phyloP scores from a whole-genome alignment of 2,329 filamentous ascomycete species.

The Fragosphaeria purpurea region DNA sequence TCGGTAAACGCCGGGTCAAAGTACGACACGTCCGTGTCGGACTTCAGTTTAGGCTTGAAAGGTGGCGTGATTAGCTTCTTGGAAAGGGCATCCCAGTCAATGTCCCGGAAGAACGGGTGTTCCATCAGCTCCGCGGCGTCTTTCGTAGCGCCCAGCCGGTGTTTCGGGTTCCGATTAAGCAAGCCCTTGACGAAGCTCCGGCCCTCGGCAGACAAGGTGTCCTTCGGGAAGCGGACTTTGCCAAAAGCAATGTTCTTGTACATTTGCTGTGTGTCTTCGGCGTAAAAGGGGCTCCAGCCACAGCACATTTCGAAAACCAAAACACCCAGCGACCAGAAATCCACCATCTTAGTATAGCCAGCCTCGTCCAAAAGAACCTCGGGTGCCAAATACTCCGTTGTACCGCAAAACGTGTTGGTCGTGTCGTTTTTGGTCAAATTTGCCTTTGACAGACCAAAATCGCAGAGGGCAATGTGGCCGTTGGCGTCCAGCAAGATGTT shows the following conservation, averaged over 20 bases:
- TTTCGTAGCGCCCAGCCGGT: conserved; percentile 79
- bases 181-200: conserved; percentile 97
- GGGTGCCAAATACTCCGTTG: conserved; percentile 92
- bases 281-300: conserved; percentile 98
- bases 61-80: conserved; percentile 92
- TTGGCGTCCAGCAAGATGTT: conserved; percentile 96
- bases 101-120: conserved; percentile 88
- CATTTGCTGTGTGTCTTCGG: conserved; percentile 99
- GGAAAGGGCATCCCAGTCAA: conserved; percentile 80
- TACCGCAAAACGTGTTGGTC: conserved; percentile 97
- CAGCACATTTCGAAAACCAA: conserved; percentile 99
- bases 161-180: conserved; percentile 92
- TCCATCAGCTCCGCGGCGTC: conserved; percentile 92
- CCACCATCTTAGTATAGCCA: conserved; percentile 99
- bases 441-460: conserved; percentile 95
- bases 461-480: conserved; percentile 93
- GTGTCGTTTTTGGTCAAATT: conserved; percentile 96
- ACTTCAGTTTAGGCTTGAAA: conserved; percentile 96
- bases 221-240: conserved; percentile 91
- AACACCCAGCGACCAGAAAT: conserved; percentile 97
- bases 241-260: conserved; percentile 99
- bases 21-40: conserved; percentile 91
- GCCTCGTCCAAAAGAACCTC: conserved; percentile 93
- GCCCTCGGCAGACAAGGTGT: conserved; percentile 88
- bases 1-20: conserved; percentile 99